Base-by-base conservation (phyloP, 2,329 filamentous ascomycete species). In the Fusarium globosum region DNA sequence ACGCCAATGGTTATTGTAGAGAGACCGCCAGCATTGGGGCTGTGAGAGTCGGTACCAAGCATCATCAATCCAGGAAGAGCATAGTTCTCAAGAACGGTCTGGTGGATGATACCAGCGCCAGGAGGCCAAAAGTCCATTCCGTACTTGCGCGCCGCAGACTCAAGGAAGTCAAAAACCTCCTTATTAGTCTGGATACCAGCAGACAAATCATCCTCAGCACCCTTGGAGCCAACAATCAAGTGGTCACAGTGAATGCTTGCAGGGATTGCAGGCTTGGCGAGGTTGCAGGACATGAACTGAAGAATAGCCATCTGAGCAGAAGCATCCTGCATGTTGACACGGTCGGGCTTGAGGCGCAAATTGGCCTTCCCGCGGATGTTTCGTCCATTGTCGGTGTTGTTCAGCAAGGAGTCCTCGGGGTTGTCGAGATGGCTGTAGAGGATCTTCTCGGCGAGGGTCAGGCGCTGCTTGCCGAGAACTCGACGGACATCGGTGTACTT, bases 191-290 rank as follows among this genome's bases (percentile, higher is more conserved):
- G 88, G 71, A 99, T 97, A 46, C 95, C 96, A 38, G 92, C 90
- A 35, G 92, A 90, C 71, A 99, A 85, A 84, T 99, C 96, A 30
- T 91, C 89, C 78, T 96, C 92, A 41, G 96, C 96, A 67, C 96
- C 96, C 81, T 92, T 93, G 84, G 97, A 92, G 64, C 96, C 96
- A 36, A 98, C 96, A 84, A 99, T 98, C 91, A 99, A 92, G 83
- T 99, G 96, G 85, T 99, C 96, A 84, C 96, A 99, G 86, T 99
- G 96, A 77, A 98, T 98, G 82, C 95, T 98, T 55, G 96, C 96
- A 16, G 96, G 96, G 56, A 99, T 96, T 15, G 95, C 95, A 5
- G 96, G 97, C 68, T 91, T 91, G 35, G 93, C 93, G 61, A 99
- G 88, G 62, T 94, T 94, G 83, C 96, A 99, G 35, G 94, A 94